Base-by-base conservation (phyloP, 2,329 filamentous ascomycete genomes). In the Sporothrix euskadiensis region DNA sequence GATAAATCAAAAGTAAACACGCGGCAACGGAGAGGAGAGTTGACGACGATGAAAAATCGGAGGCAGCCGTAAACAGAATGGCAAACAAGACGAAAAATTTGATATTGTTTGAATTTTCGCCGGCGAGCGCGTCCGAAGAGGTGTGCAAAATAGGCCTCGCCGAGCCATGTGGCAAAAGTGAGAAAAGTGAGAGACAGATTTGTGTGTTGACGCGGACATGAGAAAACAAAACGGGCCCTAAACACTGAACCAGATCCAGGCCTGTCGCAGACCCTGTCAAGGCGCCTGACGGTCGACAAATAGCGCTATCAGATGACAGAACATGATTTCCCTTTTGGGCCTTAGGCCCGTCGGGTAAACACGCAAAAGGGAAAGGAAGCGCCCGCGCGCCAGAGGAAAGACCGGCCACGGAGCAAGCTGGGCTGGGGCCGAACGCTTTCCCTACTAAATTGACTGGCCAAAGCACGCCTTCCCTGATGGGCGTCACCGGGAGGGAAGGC, bases 391-490 rank as follows among this genome's bases (percentile, higher is more conserved):
- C 22, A 47, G 7, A 30, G 35, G 59, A 7, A 10, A 9, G 39
- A 22, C 61, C 39, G 26, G 30, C 5, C 19, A 30, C 68, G 68
- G 68, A 47, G 52, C 68, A 70, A 70, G 52, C 49, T 52, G 49
- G 68, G 52, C 47, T 32, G 22, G 16, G 22, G 26, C 63, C 14
- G 8, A 41, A 12, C 56, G 12, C 30, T 35, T 35, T 57, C 54
- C 54, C 54, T 44, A 44, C 41, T 2, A 10, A 14, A 41, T 9
- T 14, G 41, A 44, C n/a, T 41, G 39, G 41, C 41, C 41, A 12
- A 54, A 54, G 49, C 52, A 52, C 68, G 68, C 68, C 68, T 57
- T 71, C 54, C 54, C 54, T 30, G 35, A 59, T 49, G 52, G 52
- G 54, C 69, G 32, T 71, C 35, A 49, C 69, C 69, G 54, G 54